Conservation (phyloP, 352 stramenopile genomes). For the Phytophthora pluvialis region DNA sequence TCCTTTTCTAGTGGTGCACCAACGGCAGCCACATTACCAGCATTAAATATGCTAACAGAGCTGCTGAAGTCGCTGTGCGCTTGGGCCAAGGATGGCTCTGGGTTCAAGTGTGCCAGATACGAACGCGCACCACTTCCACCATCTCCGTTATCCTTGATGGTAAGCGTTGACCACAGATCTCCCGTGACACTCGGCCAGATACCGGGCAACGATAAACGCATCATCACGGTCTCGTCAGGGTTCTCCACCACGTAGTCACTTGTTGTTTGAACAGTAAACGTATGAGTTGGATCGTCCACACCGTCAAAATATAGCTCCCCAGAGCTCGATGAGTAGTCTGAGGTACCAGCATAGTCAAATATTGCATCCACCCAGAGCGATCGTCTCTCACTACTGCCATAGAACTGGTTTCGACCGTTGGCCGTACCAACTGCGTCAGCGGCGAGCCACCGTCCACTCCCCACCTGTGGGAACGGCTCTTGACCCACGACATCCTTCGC, state of each 20-base stretch:
- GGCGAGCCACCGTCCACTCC: conserved; percentile 60
- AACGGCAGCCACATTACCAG: conserved; percentile 70
- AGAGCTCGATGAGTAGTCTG: conserved; percentile 86
- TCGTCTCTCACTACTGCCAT: conserved; percentile 83
- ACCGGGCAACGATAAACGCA: conserved; percentile 92
- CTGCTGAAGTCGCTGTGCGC: conserved; percentile 52
- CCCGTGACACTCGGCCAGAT: conserved; percentile 92
- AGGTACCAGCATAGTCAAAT: conserved; percentile 91
- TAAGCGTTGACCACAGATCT: conserved; percentile 86
- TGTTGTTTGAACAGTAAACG: conserved; percentile 87
- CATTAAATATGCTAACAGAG: conserved; percentile 67
- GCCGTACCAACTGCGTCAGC: conserved; percentile 82
- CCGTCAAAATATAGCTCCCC: conserved; percentile 73
- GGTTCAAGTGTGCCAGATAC: conserved; percentile 66
- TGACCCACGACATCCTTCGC: conserved; percentile 63
- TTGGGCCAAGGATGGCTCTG: conserved; percentile 38
- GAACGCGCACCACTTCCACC: conserved; percentile 80
- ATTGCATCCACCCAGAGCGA: conserved; percentile 78
- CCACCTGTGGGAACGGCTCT: conserved; percentile 79
- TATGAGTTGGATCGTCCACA: conserved; percentile 48
- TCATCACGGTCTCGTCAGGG: conserved; percentile 90
- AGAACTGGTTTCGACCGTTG: conserved; percentile 90
- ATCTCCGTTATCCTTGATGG: conserved; percentile 93
- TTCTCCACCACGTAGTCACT: conserved; percentile 92
- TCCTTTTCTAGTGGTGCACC: conserved; percentile 63